phyloP scores from a whole-genome alignment of 1,284 basidiomycete species.

The Gastroboletus turbinatus region DNA sequence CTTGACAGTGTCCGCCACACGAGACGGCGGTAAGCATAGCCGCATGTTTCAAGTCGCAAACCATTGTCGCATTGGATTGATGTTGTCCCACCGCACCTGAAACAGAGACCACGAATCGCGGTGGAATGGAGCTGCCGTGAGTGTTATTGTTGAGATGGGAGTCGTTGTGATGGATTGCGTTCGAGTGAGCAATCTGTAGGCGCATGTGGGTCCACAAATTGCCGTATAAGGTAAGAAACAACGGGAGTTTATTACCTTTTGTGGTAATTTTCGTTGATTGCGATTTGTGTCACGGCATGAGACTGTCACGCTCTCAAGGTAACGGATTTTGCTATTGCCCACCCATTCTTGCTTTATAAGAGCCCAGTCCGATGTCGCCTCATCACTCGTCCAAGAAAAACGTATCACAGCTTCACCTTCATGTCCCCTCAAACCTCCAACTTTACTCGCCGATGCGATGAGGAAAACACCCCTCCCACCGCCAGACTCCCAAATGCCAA shows the following conservation, averaged over 20 bases:
- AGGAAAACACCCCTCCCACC: conserved; percentile 30
- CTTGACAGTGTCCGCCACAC: neutral
- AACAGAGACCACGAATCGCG: neutral
- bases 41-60: neutral
- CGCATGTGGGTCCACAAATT: conserved; percentile 35
- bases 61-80: conserved; percentile 5
- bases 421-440: conserved; percentile 19
- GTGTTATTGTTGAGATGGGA: conserved; percentile 8
- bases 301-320: conserved; percentile 19
- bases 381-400: neutral
- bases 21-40: neutral
- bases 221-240: conserved; percentile 21
- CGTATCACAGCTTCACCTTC: neutral
- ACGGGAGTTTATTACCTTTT: conserved; percentile 4
- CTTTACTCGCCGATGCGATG: conserved; percentile 8
- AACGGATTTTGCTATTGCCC: conserved; percentile 3
- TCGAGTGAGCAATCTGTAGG: conserved; percentile 15
- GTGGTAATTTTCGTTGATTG: conserved; percentile 33
- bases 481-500: conserved; percentile 1
- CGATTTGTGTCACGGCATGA: conserved; percentile 31
- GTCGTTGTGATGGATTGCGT: conserved; percentile 27
- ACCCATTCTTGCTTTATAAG: conserved; percentile 27
- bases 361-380: conserved; percentile 11
- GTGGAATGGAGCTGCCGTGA: conserved; percentile 3
- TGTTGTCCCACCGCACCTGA: neutral